Conservation (phyloP, 2,329 filamentous ascomycete species). For the Xylaria sp. region DNA sequence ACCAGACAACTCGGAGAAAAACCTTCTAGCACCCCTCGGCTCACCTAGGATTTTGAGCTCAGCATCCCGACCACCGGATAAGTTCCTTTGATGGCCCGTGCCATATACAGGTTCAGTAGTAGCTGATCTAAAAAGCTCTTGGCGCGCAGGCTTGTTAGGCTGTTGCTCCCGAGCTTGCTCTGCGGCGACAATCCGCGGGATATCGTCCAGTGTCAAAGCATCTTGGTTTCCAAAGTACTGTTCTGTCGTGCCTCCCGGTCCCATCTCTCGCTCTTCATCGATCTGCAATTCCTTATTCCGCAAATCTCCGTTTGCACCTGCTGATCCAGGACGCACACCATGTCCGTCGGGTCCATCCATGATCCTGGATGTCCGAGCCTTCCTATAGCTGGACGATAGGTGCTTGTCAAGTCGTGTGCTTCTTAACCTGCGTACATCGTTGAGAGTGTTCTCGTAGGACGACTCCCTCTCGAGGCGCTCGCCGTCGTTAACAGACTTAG, state of each 20-base stretch:
- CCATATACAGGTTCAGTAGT: slow-evolving; percentile 72
- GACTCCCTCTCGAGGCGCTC: slow-evolving; percentile 74
- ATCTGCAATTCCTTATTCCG: slow-evolving; percentile 75
- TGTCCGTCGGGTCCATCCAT: slow-evolving; percentile 86
- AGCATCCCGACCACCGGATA: slow-evolving; percentile 62
- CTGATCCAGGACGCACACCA: slow-evolving; percentile 75
- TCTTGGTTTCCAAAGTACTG: slow-evolving; percentile 91
- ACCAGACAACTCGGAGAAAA: slow-evolving; percentile 95
- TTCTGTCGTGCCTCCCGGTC: slow-evolving; percentile 77
- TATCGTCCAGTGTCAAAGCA: slow-evolving; percentile 93
- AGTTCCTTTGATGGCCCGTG: slow-evolving; percentile 74
- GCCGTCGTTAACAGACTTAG: slow-evolving; percentile 77
- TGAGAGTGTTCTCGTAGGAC: slow-evolving; percentile 94
- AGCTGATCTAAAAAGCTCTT: slow-evolving; percentile 70
- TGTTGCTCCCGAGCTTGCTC: slow-evolving; percentile 94
- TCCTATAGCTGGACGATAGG: slow-evolving; percentile 90
- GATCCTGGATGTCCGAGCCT: slow-evolving; percentile 88
- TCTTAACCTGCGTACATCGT: slow-evolving; percentile 89
- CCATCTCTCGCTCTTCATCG: slow-evolving; percentile 79
- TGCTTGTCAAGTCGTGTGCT: slow-evolving; percentile 96
- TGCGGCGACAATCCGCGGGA: slow-evolving; percentile 92
- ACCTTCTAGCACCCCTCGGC: slow-evolving; percentile 73
- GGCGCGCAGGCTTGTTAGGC: slow-evolving; percentile 79
- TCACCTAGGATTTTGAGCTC: slow-evolving; percentile 63
- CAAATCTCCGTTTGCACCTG: slow-evolving; percentile 67